Evolutionary conservation across 371 early-diverging fungal genomes (phyloP).

Genomic region (Apophysomyces elegans): DNA sequence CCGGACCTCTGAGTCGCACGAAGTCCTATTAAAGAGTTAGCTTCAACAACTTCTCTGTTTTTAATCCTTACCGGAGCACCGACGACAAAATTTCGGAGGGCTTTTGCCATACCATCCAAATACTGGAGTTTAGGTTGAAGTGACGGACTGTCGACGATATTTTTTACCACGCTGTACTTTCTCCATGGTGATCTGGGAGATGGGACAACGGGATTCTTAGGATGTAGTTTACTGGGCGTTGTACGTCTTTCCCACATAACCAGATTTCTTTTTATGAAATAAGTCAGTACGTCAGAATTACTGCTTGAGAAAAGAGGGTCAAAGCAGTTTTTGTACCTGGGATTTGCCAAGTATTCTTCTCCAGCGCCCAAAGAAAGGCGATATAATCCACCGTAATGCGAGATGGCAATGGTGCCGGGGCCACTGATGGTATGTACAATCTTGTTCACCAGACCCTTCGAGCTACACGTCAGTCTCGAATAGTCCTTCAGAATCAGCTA

Average conservation of each 20-base stretch:
- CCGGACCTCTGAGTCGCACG: conserved; percentile 69
- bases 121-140: conserved; percentile 53
- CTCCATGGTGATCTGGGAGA: conserved; percentile 42
- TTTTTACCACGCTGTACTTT: conserved; percentile 41
- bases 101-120: conserved; percentile 30
- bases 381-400: conserved; percentile 75
- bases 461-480: conserved; percentile 27
- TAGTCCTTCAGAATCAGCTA: background rate
- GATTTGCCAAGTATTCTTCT: conserved; percentile 77
- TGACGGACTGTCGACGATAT: conserved; percentile 54
- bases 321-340: conserved; percentile 43
- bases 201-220: conserved; percentile 35
- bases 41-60: conserved; percentile 17
- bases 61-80: conserved; percentile 54
- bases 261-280: conserved; percentile 28
- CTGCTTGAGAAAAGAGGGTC: background rate
- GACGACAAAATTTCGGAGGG: conserved; percentile 44
- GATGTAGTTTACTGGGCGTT: conserved; percentile 38
- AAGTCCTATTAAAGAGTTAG: conserved; percentile 55
- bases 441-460: conserved; percentile 64
- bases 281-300: background rate
- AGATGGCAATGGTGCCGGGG: conserved; percentile 72
- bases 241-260: conserved; percentile 63
- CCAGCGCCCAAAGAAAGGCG: conserved; percentile 68
- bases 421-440: conserved; percentile 72